Conservation (phyloP, 2,329 filamentous ascomycete genomes). For the Stemphylium lycopersici region DNA sequence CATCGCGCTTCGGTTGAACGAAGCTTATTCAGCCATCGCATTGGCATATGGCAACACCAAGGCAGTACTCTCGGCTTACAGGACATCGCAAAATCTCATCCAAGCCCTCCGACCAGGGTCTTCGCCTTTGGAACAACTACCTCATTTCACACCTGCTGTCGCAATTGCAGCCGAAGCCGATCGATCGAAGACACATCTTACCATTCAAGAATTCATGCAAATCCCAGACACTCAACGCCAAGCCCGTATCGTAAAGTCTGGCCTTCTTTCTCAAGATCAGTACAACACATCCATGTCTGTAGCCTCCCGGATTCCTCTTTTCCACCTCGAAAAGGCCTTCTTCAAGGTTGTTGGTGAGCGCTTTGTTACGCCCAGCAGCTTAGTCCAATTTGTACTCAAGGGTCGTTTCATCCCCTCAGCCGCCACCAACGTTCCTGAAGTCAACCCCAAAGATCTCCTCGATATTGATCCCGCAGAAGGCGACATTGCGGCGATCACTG, state of each 20-base stretch:
- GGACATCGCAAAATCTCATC: constrained; percentile 82
- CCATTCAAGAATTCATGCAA: constrained; percentile 87
- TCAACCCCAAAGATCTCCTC: constrained; percentile 81
- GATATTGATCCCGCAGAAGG: constrained; percentile 93
- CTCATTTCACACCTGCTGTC: constrained; percentile 74
- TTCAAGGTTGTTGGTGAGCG: constrained; percentile 98
- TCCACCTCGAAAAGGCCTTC: constrained; percentile 89
- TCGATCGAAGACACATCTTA: constrained; percentile 66
- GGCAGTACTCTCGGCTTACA: constrained; percentile 82
- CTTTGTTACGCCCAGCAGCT: constrained; percentile 86
- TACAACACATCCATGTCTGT: constrained; percentile 78
- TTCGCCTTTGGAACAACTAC: constrained; percentile 90
- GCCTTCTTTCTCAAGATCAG: constrained; percentile 74
- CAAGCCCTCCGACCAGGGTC: constrained; percentile 84
- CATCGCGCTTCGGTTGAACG: constrained; percentile 81
- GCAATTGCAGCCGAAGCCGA: constrained; percentile 73
- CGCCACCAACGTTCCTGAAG: constrained; percentile 71
- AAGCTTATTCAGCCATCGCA: constrained; percentile 84
- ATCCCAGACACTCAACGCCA: constrained; percentile 76
- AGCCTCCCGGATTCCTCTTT: constrained; percentile 80
- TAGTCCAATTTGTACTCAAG: constrained; percentile 95
- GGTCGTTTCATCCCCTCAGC: constrained; percentile 91
- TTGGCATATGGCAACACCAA: constrained; percentile 84
- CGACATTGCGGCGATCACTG: constrained; percentile 83
- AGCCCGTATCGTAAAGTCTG: constrained; percentile 71